Percentiles rank a stretch among this genome's conserved stretches.
Conservation (phyloP, 1,284 basidiomycete species). For the Erythrobasidium hasegawianum region DNA sequence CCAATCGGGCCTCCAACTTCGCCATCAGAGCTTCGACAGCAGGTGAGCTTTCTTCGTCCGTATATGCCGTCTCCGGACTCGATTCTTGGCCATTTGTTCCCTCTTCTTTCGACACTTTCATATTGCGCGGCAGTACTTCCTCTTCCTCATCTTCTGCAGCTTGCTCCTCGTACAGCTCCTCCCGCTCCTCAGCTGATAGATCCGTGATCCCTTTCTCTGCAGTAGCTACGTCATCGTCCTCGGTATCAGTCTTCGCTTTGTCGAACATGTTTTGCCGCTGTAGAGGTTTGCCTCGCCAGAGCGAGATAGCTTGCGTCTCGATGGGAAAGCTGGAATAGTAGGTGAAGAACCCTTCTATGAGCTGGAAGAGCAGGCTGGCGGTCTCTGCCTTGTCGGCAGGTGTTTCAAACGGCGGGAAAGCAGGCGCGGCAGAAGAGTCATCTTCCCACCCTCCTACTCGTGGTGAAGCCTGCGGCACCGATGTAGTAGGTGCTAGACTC, state of each 20-base stretch:
- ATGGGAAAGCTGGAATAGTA: constrained; percentile 26
- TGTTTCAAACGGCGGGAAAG: neutral
- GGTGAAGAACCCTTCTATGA: constrained; percentile 31
- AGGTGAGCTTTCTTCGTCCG: neutral
- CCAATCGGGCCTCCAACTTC: neutral
- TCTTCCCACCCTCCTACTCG: constrained; percentile 19
- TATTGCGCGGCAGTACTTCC: neutral
- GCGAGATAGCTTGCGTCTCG: constrained; percentile 20
- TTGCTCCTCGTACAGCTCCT: constrained; percentile 9
- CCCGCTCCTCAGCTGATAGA: constrained; percentile 5
- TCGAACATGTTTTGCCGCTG: neutral
- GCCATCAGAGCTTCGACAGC: neutral
- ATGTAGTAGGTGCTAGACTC: neutral
- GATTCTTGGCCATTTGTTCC: neutral
- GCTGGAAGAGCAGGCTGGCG: constrained; percentile 2
- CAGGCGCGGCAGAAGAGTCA: neutral
- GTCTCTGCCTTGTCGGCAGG: neutral
- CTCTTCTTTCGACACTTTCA: neutral
- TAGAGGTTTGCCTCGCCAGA: constrained; percentile 25
- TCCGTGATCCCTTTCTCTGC: neutral
- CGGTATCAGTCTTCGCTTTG: constrained; percentile 6
- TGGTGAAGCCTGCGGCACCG: neutral
- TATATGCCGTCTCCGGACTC: neutral
- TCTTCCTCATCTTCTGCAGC: neutral
- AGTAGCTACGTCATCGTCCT: constrained; percentile 12